Evolutionary conservation across 2,329 filamentous ascomycete genomes (phyloP).

Genomic region (Torrubiellomyces zombiae): DNA sequence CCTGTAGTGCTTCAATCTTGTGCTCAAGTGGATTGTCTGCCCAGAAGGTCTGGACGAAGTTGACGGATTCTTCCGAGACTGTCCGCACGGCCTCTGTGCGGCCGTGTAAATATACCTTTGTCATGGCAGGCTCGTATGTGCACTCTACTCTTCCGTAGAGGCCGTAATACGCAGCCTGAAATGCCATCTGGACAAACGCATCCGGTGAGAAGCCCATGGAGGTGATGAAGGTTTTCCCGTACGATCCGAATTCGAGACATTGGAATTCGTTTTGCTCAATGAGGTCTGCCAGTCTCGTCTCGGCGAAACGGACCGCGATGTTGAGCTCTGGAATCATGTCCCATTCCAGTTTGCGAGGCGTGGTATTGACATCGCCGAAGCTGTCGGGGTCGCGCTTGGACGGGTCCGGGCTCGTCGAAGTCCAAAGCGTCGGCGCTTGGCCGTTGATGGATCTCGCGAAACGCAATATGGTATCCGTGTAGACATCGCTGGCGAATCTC

Average conservation of each 20-base stretch:
- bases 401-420: slow-evolving; percentile 77
- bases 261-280: slow-evolving; percentile 95
- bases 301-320: slow-evolving; percentile 84
- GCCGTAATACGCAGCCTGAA: slow-evolving; percentile 95
- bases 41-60: slow-evolving; percentile 91
- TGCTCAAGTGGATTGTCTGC: slow-evolving; percentile 66
- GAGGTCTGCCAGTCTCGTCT: slow-evolving; percentile 82
- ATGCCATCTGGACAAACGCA: slow-evolving; percentile 97
- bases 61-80: slow-evolving; percentile 66
- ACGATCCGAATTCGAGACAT: slow-evolving; percentile 73
- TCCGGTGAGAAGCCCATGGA: slow-evolving; percentile 94
- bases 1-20: slow-evolving; percentile 74
- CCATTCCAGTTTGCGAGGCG: slow-evolving; percentile 93
- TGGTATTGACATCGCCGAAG: slow-evolving; percentile 86
- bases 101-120: slow-evolving; percentile 82
- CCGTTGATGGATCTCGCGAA: slow-evolving; percentile 94
- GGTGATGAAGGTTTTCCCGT: slow-evolving; percentile 96
- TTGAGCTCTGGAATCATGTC: slow-evolving; percentile 86
- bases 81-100: slow-evolving; percentile 86
- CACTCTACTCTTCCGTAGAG: slow-evolving; percentile 88
- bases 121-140: slow-evolving; percentile 97
- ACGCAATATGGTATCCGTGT: slow-evolving; percentile 91
- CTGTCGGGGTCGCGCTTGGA: slow-evolving; percentile 79
- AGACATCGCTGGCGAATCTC: slow-evolving; percentile 88
- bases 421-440: slow-evolving; percentile 80